phyloP scores from a whole-genome alignment of 2,329 filamentous ascomycete species.

The Fusarium duplospermum region DNA sequence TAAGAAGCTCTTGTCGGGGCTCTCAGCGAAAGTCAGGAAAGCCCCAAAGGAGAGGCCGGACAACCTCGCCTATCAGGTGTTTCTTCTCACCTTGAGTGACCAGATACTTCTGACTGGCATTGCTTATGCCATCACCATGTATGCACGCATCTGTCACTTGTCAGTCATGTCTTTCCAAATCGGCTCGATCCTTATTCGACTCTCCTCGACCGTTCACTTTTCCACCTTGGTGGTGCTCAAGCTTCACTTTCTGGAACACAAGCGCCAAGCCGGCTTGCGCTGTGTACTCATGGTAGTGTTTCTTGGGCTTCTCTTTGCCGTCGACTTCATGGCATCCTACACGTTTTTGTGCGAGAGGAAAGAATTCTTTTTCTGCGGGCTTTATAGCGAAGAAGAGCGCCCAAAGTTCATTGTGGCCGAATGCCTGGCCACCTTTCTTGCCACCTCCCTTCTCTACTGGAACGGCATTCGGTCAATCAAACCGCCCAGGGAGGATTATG shows the following conservation, averaged over 20 bases:
- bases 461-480: constrained; percentile 21
- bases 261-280: constrained; percentile 10
- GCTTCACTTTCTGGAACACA: constrained; percentile 22
- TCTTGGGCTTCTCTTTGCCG: constrained; percentile 11
- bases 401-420: neutral
- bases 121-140: constrained; percentile 29
- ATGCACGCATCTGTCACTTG: constrained; percentile 16
- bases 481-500: neutral
- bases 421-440: neutral
- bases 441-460: constrained; percentile 18
- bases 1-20: constrained; percentile 17
- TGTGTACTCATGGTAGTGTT: constrained; percentile 23
- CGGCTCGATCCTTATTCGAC: constrained; percentile 2
- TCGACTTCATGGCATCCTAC: constrained; percentile 12
- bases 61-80: constrained; percentile 28
- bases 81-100: constrained; percentile 29
- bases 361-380: constrained; percentile 13
- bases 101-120: constrained; percentile 24
- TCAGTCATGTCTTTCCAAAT: constrained; percentile 16
- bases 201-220: constrained; percentile 16
- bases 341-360: constrained; percentile 4
- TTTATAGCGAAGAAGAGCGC: neutral
- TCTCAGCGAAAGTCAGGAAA: neutral
- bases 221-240: constrained; percentile 24
- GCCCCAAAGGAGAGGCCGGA: constrained; percentile 8